Evolutionary conservation across 106 monocot genomes (phyloP).

Genomic region (Dendrobium nobile): DNA sequence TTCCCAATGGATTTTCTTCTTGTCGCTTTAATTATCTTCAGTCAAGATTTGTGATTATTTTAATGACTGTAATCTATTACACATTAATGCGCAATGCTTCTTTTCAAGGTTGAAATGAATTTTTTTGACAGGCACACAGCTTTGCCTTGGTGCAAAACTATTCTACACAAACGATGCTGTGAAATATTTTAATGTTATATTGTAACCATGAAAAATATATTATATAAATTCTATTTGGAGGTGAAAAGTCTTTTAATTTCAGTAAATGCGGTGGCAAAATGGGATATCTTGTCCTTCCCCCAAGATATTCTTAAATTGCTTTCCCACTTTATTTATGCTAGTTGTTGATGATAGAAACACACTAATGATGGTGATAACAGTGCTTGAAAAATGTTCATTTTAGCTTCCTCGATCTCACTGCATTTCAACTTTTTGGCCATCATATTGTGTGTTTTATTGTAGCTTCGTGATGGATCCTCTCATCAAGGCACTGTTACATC

Average conservation of each 20-base stretch:
- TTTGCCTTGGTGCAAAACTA: neutral
- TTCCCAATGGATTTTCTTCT: neutral
- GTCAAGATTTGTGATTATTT: neutral
- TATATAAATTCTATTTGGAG: neutral
- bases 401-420: neutral
- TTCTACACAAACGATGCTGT: neutral
- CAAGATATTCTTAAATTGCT: neutral
- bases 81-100: neutral
- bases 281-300: neutral
- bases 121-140: neutral
- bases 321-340: neutral
- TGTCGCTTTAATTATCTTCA: neutral
- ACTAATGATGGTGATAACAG: neutral
- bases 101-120: neutral
- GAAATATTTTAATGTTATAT: neutral
- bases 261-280: neutral
- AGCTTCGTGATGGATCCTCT: conserved; percentile 96
- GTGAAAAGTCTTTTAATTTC: neutral
- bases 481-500: conserved; percentile 95
- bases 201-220: neutral
- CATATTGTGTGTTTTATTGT: neutral
- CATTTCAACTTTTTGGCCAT: neutral
- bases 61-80: neutral
- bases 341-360: neutral
- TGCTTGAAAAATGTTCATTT: neutral